Evolutionary conservation across 768 basidiomycete genomes (phyloP).

Genomic region (Mycena metata): DNA sequence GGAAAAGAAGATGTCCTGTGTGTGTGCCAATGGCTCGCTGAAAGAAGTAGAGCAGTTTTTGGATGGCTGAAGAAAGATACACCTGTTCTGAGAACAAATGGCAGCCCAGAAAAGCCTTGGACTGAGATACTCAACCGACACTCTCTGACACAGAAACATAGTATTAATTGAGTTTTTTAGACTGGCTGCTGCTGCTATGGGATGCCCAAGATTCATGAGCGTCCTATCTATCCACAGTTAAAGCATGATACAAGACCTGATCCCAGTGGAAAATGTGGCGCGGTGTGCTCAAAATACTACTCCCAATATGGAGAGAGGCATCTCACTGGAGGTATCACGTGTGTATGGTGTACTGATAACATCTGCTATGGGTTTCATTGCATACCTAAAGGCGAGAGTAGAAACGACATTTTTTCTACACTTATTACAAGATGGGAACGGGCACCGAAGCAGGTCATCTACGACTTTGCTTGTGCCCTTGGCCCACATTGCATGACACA

Average conservation of each 20-base stretch:
- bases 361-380: conserved; percentile 52
- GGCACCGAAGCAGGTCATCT: conserved; percentile 46
- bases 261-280: conserved; percentile 31
- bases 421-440: conserved; percentile 49
- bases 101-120: too few relatives aligned
- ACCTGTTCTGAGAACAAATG: too few relatives aligned
- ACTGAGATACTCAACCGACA: too few relatives aligned
- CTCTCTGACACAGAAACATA: too few relatives aligned
- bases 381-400: conserved; percentile 52
- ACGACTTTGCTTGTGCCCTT: conserved; percentile 49
- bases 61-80: too few relatives aligned
- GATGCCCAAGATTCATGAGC: conserved; percentile 46
- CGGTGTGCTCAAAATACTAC: conserved; percentile 47
- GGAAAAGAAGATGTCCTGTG: too few relatives aligned
- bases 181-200: conserved; percentile 50
- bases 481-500: too few relatives aligned
- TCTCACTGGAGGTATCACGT: conserved; percentile 49
- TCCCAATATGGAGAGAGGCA: conserved; percentile 43
- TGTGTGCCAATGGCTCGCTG: too few relatives aligned
- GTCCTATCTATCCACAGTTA: conserved; percentile 46
- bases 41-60: too few relatives aligned
- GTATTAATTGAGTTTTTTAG: conserved; percentile 32
- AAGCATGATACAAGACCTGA: conserved; percentile 41
- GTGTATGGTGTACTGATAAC: conserved; percentile 50
- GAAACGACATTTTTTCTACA: conserved; percentile 57